These are phyloP conservation scores for Cryptococcus sp. DNA, from an alignment of 1,284 basidiomycete species.

Conservation along the genomic window DNA sequence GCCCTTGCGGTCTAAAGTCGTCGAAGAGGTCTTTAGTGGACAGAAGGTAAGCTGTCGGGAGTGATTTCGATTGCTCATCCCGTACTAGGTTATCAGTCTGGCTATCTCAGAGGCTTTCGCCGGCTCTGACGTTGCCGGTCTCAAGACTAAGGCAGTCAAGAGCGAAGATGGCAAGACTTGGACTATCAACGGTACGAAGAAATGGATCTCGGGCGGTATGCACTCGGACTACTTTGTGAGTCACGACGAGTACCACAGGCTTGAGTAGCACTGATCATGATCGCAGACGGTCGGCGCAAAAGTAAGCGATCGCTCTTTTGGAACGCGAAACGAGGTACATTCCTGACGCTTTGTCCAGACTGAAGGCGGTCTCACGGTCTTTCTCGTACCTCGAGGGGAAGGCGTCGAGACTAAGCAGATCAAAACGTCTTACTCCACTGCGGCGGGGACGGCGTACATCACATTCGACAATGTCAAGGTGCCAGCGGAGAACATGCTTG, in stretches of 20 bases:
- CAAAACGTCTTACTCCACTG: conserved; percentile 79
- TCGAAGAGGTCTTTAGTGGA: conserved; percentile 75
- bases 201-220: conserved; percentile 89
- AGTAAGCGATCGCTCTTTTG: conserved; percentile 33
- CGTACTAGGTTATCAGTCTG: conserved; percentile 64
- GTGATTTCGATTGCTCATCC: no score
- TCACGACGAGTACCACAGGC: neutral
- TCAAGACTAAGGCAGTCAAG: conserved; percentile 79
- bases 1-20: conserved; percentile 58
- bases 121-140: conserved; percentile 82
- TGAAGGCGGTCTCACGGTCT: conserved; percentile 79
- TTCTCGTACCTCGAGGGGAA: conserved; percentile 73
- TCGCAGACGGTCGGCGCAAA: conserved; percentile 40
- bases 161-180: conserved; percentile 72
- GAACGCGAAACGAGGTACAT: neutral
- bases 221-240: conserved; percentile 52
- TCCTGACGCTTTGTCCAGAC: conserved; percentile 32
- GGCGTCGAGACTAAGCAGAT: conserved; percentile 83
- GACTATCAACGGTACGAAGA: conserved; percentile 86
- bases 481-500: conserved; percentile 81
- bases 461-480: conserved; percentile 86
- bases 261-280: conserved; percentile 1
- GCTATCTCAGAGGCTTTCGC: conserved; percentile 91
- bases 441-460: conserved; percentile 78
- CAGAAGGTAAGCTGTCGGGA: conserved; percentile 48